Evolutionary conservation across 2,329 filamentous ascomycete genomes (phyloP).

Genomic region (Hirsutella rhossiliensis): DNA sequence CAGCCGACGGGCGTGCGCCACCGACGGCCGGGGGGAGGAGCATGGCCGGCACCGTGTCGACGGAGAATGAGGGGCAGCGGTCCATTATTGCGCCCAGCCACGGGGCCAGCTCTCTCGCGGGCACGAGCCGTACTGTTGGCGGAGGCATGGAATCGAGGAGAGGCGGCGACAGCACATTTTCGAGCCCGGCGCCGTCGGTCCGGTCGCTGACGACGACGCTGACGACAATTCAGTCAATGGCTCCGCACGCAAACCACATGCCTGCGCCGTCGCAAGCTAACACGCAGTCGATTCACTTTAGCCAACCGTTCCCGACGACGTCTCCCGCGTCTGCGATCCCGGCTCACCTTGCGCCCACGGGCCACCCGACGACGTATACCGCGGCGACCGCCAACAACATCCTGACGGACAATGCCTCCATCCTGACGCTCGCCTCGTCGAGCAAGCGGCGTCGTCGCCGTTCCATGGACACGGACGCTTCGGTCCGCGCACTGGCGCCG

Average conservation of each 20-base stretch:
- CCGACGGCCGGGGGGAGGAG: conserved; percentile 58
- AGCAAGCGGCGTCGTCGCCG: conserved; percentile 66
- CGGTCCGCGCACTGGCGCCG: conserved; percentile 71
- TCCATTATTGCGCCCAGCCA: conserved; percentile 71
- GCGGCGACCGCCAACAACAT: conserved; percentile 74
- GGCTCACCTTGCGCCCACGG: conserved; percentile 47
- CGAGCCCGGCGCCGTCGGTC: conserved; percentile 69
- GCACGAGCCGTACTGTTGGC: conserved; percentile 59
- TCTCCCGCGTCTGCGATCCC: conserved; percentile 63
- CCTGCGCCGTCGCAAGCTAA: conserved; percentile 23
- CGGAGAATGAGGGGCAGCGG: conserved; percentile 62
- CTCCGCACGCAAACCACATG: conserved; percentile 37
- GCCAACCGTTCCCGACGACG: conserved; percentile 50
- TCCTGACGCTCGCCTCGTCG: conserved; percentile 72
- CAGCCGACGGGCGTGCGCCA: conserved; percentile 43
- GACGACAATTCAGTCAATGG: conserved; percentile 71
- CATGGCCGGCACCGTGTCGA: conserved; percentile 69
- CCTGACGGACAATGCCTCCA: conserved; percentile 74
- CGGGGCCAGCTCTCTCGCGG: conserved; percentile 50
- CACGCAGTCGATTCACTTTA: conserved; percentile 46
- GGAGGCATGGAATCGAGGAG: conserved; percentile 56
- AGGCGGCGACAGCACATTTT: conserved; percentile 67
- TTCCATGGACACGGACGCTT: conserved; percentile 77
- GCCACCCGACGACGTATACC: conserved; percentile 59
- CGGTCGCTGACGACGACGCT: conserved; percentile 73